Base-by-base conservation (phyloP, 2,329 filamentous ascomycete species). In the Sporothrix brunneoviolacea region DNA sequence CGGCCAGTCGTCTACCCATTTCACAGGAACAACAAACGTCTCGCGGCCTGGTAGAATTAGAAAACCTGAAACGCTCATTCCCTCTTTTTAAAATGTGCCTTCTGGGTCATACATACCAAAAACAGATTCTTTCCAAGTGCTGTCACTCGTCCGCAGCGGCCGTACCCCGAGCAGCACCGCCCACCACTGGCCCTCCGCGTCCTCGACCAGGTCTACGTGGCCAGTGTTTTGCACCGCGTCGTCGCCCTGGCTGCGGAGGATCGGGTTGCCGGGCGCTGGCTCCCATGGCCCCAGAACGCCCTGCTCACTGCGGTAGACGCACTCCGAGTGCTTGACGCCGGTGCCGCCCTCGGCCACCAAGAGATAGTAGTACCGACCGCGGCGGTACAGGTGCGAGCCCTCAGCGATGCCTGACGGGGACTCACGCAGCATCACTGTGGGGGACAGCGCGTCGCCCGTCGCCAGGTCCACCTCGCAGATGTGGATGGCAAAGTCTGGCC, bases 301-400 rank as follows among this genome's bases (percentile, higher is more conserved):
- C 15, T 32, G 10, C 3, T 21, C 32, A 16, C 40, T 43, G 24
- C 40, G 40, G 28, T 32, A 19, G n/a, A 43, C 16, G 16, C 24
- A 32, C 16, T 32, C 24, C 4, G 27, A 32, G 37, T 52, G 50
- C 36, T 44, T 36, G 41, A 69, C 70, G 19, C 70, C 73, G 3
- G 71, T 74, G 2, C 71, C 71, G 8, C 68, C 70, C 57, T 72
- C 69, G 2, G 70, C 70, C 1, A 68, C 71, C 19, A 73, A 59
- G 3, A 73, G 62, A 49, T 73, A 72, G 56, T 72, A 73, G 60
- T 64, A 72, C 16, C 64, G 65, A 40, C 68, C 66, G 32, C 65
- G 62, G 57, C 69, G 69, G 54, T 70, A 71, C 10, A 73, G 56
- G 58, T 74, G 70, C 19, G 70, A 68, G 0, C 66, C 71, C 57